A percentile compares a stretch with the other conserved stretches of the same genome.
These are phyloP conservation scores for Chara braunii DNA, from an alignment of 139 green algal species.

Conservation along the genomic window DNA sequence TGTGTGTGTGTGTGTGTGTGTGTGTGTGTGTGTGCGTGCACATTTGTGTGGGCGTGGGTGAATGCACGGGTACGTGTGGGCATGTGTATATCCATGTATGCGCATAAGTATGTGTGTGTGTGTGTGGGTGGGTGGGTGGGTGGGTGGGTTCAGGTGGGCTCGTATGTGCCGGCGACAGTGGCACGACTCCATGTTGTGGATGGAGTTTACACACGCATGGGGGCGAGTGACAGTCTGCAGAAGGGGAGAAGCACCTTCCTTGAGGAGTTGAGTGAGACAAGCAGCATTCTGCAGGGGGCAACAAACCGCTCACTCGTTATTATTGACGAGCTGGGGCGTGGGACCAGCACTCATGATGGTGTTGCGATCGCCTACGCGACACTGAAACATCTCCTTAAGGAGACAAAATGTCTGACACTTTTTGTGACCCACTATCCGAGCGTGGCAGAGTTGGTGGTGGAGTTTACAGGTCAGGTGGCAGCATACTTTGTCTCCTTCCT, in stretches of 20 bases:
- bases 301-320: conserved; percentile 57
- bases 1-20: too few relatives aligned
- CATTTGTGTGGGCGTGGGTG: too few relatives aligned
- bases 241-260: conserved; percentile 55
- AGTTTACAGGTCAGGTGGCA: conserved; percentile 14
- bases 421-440: conserved; percentile 73
- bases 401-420: conserved; percentile 48
- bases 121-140: too few relatives aligned
- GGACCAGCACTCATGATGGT: conserved; percentile 54
- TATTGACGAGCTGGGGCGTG: conserved; percentile 62
- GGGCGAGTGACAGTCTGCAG: conserved; percentile 66
- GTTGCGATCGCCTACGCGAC: conserved; percentile 56
- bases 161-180: conserved; percentile 67
- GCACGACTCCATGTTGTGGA: conserved; percentile 63
- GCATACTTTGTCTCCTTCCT: conserved; percentile 32
- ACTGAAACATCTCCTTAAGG: conserved; percentile 39
- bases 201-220: conserved; percentile 79
- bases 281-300: conserved; percentile 57
- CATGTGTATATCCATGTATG: too few relatives aligned
- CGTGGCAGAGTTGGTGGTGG: conserved; percentile 9
- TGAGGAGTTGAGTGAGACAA: conserved; percentile 71
- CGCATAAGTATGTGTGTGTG: too few relatives aligned
- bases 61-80: too few relatives aligned
- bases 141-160: conserved; percentile 75
- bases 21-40: too few relatives aligned